A percentile compares a stretch with the other conserved stretches of the same genome.
These are phyloP conservation scores for Neofusicoccum laricinum DNA, from an alignment of 2,329 filamentous ascomycete genomes.

Conservation along the genomic window DNA sequence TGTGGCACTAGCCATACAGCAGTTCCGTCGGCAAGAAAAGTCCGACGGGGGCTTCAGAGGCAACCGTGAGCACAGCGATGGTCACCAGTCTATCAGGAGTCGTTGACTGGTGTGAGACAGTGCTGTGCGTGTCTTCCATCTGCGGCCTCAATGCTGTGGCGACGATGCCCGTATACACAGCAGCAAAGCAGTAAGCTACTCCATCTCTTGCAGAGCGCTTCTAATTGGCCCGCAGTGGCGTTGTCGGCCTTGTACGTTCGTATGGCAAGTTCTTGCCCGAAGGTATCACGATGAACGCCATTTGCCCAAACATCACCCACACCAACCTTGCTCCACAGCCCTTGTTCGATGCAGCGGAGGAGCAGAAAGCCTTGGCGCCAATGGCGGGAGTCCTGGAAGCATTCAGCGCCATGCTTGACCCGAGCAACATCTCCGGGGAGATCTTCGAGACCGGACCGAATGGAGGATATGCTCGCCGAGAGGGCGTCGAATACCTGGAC, in stretches of 20 bases:
- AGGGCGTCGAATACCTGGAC: slow-evolving; percentile 32
- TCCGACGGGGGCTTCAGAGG: slow-evolving; percentile 34
- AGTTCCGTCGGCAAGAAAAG: slow-evolving; percentile 40
- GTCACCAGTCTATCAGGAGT: too few species aligned
- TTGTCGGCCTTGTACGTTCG: slow-evolving; percentile 38
- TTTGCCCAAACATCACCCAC: slow-evolving; percentile 41
- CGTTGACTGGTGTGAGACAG: neutral
- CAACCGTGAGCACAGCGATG: slow-evolving; percentile 30
- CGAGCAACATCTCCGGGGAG: slow-evolving; percentile 36
- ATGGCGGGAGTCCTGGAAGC: slow-evolving; percentile 41
- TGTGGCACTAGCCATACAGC: slow-evolving; percentile 41
- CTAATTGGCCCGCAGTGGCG: slow-evolving; percentile 22
- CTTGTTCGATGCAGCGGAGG: slow-evolving; percentile 40
- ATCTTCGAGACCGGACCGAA: slow-evolving; percentile 42
- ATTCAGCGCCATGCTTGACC: slow-evolving; percentile 36
- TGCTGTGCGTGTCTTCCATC: slow-evolving; percentile 34
- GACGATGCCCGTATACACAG: slow-evolving; percentile 43
- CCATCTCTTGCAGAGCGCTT: neutral
- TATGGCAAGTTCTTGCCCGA: slow-evolving; percentile 41
- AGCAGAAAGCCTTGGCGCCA: slow-evolving; percentile 34
- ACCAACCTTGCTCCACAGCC: slow-evolving; percentile 36
- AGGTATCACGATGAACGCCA: slow-evolving; percentile 42
- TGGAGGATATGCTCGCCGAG: slow-evolving; percentile 28
- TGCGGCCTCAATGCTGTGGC: slow-evolving; percentile 44
- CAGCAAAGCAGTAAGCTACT: slow-evolving; percentile 37